A percentile compares a stretch with the other conserved stretches of the same genome.
Evolutionary conservation across 257 asterid genomes (phyloP).

Genomic region (Nicotiana tabacum): DNA sequence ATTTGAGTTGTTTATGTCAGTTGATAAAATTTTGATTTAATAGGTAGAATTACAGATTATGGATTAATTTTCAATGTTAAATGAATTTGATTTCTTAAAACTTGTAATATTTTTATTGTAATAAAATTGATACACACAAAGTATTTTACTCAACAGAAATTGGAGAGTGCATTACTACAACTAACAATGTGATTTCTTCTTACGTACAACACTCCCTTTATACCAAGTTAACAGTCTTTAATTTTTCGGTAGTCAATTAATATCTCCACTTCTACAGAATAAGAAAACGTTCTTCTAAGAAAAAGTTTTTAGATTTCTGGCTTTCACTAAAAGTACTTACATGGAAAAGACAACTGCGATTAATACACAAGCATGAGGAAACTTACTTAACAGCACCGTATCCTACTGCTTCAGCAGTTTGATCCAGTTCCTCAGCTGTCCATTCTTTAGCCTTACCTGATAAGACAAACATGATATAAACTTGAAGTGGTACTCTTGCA

Average conservation of each 20-base stretch:
- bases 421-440: constrained; percentile 86
- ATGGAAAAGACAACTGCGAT: neutral
- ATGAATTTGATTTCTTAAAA: neutral
- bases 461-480: constrained; percentile 9
- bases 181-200: neutral
- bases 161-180: neutral
- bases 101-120: neutral
- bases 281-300: neutral
- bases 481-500: neutral
- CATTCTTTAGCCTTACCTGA: constrained; percentile 72
- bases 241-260: neutral
- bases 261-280: neutral
- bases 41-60: neutral
- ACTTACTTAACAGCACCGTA: constrained; percentile 94
- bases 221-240: neutral
- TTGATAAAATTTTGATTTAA: neutral
- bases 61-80: neutral
- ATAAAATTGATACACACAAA: neutral
- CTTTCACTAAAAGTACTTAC: neutral
- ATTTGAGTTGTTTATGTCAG: neutral
- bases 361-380: constrained; percentile 3
- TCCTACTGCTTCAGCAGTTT: constrained; percentile 95
- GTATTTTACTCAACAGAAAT: neutral
- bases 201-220: neutral
- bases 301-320: neutral